Base-by-base conservation (phyloP, 441 rosid species). In the Erysimum pusillum region DNA sequence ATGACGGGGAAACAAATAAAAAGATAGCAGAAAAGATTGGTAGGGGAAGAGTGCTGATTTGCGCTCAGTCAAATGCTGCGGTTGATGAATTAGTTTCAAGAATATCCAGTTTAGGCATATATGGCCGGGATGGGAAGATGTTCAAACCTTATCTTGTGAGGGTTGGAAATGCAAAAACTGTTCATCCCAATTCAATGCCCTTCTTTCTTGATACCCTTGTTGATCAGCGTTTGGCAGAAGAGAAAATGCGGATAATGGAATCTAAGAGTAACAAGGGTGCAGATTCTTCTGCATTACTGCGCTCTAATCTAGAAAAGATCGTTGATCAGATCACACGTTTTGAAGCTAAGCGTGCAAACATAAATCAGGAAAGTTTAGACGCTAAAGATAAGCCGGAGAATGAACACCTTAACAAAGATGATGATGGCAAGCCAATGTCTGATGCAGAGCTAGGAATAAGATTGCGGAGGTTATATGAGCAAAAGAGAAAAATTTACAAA, bases 31-130 rank as follows among this genome's bases (percentile, higher is more conserved):
- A 86, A 82, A 82, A 72, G 79, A 85, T 83, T 76, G 70, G 79
- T 20, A 88, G 84, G 78, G 92, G 92, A 84, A 96, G 99, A 82
- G 94, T 96, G 70, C 85, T 96, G 58, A 81, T 96, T 66, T 96
- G 99, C 80, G 98, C 99, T 65, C 99, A 96, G 81, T 96, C 99
- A 75, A 96, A 96, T 88, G 99, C 99, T 65, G 99, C 99, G 45
- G 99, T 96, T 85, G 99, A 96, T 85, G 99, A 96, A 83, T 82
- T 96, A 82, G 98, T 96, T 62, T 89, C 97, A 56, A 89, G 99
- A 75, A 89, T 96, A 81, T 83, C 89, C 63, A 83, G 83, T 72
- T 87, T 87, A 81, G 98, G 99, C 45, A 96, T 96, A 42, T 86
- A 86, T 77, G 96, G 97, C n/a, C 69, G 86, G 71, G 94, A 94